A percentile compares a stretch with the other conserved stretches of the same genome.
Evolutionary conservation across 106 monocot species (phyloP).

Genomic region (Allium cepa): DNA sequence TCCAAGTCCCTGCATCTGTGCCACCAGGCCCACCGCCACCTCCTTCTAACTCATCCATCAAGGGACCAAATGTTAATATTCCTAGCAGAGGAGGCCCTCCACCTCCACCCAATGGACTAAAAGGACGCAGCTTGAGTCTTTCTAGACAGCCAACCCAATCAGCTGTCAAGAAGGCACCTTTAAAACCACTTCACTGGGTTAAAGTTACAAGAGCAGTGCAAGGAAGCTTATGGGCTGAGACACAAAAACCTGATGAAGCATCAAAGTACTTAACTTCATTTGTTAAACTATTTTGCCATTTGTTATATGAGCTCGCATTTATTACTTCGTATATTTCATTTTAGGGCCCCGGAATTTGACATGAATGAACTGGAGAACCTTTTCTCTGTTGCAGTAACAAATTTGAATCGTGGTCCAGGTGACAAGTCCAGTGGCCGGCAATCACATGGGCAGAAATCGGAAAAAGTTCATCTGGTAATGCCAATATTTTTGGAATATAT

Average conservation of each 20-base stretch:
- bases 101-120: constrained; percentile 36
- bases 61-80: constrained; percentile 7
- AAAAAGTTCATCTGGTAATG: constrained; percentile 79
- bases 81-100: constrained; percentile 15
- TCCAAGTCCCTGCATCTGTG: neutral
- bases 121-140: constrained; percentile 16
- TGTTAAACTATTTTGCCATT: constrained; percentile 1
- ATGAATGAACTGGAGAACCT: constrained; percentile 93
- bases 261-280: constrained; percentile 30
- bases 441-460: constrained; percentile 49
- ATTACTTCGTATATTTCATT: constrained; percentile 14
- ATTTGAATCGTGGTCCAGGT: constrained; percentile 26
- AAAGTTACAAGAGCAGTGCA: constrained; percentile 98
- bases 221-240: constrained; percentile 95
- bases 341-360: constrained; percentile 89
- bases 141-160: constrained; percentile 26
- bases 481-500: too few species aligned
- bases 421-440: constrained; percentile 46
- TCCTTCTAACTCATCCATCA: neutral
- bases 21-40: constrained; percentile 39
- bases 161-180: constrained; percentile 49
- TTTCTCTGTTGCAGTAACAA: constrained; percentile 75
- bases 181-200: constrained; percentile 93
- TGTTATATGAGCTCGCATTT: constrained; percentile 7
- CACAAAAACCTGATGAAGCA: constrained; percentile 69